A percentile compares a stretch with the other conserved stretches of the same genome.
These are phyloP conservation scores for Lasiodiplodia sp. DNA, from an alignment of 2,329 filamentous ascomycete genomes.

Conservation along the genomic window DNA sequence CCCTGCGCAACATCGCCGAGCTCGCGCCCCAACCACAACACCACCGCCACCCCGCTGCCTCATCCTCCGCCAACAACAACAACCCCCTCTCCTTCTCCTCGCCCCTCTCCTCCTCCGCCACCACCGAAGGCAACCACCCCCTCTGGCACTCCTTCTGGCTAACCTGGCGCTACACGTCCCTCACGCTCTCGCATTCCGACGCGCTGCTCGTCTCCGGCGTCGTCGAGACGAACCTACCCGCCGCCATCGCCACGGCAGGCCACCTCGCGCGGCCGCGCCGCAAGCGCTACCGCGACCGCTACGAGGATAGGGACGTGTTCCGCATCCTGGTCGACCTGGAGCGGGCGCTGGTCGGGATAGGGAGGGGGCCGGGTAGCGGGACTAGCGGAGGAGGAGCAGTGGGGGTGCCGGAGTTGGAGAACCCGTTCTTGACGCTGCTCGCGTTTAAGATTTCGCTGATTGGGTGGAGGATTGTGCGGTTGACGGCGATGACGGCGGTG, in stretches of 20 bases:
- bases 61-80: neutral
- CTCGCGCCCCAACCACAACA: neutral
- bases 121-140: neutral
- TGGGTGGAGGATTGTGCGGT: conserved; percentile 4
- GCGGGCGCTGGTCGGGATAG: neutral
- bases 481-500: neutral
- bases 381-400: accelerated
- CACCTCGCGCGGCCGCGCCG: conserved; percentile 6
- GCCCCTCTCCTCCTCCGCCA: neutral
- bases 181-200: neutral
- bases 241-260: conserved; percentile 1
- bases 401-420: neutral
- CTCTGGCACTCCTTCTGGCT: conserved; percentile 13
- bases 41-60: neutral
- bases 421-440: conserved; percentile 1
- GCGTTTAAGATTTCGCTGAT: conserved; percentile 7
- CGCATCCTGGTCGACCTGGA: conserved; percentile 4
- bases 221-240: conserved; percentile 7
- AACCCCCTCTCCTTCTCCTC: neutral
- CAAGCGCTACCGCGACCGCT: neutral
- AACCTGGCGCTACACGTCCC: neutral
- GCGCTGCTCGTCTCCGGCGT: conserved; percentile 1
- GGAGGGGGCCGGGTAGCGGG: neutral
- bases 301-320: neutral
- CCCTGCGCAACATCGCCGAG: conserved; percentile 5